Percentiles rank a stretch among this genome's conserved stretches.
Evolutionary conservation across 345 rosid species (phyloP).

Genomic region (Alliaria petiolata): DNA sequence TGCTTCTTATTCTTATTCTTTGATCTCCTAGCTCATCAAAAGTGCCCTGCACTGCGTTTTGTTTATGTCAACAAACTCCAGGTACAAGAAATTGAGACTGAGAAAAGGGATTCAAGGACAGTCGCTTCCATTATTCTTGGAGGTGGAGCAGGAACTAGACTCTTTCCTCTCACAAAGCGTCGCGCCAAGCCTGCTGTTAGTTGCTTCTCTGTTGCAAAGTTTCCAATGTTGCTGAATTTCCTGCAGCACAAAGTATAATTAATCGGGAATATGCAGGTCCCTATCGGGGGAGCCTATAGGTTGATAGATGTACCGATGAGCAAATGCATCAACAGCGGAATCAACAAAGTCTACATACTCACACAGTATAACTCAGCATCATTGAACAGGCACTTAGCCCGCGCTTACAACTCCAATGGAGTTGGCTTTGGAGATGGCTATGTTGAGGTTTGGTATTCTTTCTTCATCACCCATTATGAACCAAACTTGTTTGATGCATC

Average conservation of each 20-base stretch:
- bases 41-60: not conserved
- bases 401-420: conserved; percentile 83
- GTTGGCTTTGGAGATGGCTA: conserved; percentile 79
- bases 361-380: conserved; percentile 93
- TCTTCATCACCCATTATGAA: not conserved
- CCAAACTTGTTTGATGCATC: conserved; percentile 3
- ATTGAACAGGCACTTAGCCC: conserved; percentile 80
- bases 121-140: conserved; percentile 85
- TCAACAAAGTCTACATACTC: conserved; percentile 93
- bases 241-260: not conserved
- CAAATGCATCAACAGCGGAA: conserved; percentile 93
- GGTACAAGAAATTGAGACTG: conserved; percentile 69
- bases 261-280: conserved; percentile 44
- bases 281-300: conserved; percentile 92
- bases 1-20: not conserved
- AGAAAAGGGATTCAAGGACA: conserved; percentile 62
- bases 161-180: conserved; percentile 89
- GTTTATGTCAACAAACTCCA: conserved; percentile 25
- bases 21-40: not conserved
- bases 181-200: conserved; percentile 96
- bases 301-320: conserved; percentile 99
- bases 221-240: not conserved
- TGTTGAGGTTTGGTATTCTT: conserved; percentile 55
- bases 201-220: conserved; percentile 1
- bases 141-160: conserved; percentile 99